These are phyloP conservation scores for Erucastrum elatum DNA, from an alignment of 345 rosid species.

Conservation along the genomic window DNA sequence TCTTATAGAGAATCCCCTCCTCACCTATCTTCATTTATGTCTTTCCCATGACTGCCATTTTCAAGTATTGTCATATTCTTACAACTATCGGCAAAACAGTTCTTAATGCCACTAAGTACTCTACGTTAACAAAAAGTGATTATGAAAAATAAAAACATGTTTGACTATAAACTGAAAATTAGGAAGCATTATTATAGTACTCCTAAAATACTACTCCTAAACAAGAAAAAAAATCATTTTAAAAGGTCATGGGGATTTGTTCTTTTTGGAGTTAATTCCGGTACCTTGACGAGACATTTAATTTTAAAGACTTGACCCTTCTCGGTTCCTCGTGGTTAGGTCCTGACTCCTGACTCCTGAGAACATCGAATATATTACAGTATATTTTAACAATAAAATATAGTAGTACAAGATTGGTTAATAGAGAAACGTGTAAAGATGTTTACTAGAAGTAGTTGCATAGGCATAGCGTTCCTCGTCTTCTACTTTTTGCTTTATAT, in stretches of 20 bases:
- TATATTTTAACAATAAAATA: neutral
- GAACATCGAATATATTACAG: conserved; percentile 12
- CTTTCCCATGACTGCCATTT: conserved; percentile 21
- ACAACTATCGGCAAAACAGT: conserved; percentile 13
- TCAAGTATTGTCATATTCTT: conserved; percentile 28
- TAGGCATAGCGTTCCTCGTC: conserved; percentile 30
- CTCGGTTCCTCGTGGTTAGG: conserved; percentile 23
- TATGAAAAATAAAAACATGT: neutral
- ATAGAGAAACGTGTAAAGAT: conserved; percentile 30
- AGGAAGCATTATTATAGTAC: neutral
- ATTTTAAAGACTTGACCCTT: neutral
- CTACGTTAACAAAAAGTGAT: neutral
- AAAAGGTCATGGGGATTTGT: conserved; percentile 13
- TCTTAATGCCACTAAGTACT: conserved; percentile 8
- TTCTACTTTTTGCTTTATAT: conserved; percentile 30
- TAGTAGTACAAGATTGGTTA: neutral
- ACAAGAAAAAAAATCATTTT: neutral
- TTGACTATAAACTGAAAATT: neutral
- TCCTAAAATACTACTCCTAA: neutral
- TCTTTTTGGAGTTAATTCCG: conserved; percentile 9
- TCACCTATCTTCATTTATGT: conserved; percentile 26
- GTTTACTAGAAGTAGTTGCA: neutral
- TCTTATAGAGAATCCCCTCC: conserved; percentile 3
- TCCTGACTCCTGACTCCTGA: neutral
- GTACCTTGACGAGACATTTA: conserved; percentile 22